Percentiles rank a stretch among this genome's conserved stretches.
Evolutionary conservation across 257 asterid species (phyloP).

Genomic region (Nicotiana undulata): DNA sequence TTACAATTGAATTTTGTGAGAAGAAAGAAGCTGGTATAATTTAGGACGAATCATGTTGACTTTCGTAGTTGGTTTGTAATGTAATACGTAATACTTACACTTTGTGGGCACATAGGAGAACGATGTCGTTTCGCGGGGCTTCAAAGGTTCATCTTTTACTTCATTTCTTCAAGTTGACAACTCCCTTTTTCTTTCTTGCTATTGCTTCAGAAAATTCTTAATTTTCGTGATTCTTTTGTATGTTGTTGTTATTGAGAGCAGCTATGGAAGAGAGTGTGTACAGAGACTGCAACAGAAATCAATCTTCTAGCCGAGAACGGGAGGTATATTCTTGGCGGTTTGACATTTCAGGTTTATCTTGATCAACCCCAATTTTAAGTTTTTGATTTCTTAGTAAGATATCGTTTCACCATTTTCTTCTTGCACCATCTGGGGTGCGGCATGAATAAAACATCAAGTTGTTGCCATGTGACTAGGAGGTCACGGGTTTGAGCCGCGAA

Average conservation of each 20-base stretch:
- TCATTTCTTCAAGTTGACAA: background rate
- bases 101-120: constrained; percentile 10
- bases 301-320: constrained; percentile 61
- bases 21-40: background rate
- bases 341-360: constrained; percentile 44
- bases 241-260: constrained; percentile 16
- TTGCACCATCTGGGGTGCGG: background rate
- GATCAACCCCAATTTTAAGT: background rate
- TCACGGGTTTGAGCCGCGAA: too few relatives aligned
- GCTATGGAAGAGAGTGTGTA: constrained; percentile 64
- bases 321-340: constrained; percentile 64
- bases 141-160: constrained; percentile 54
- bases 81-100: constrained; percentile 50
- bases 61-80: constrained; percentile 31
- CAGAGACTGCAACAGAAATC: constrained; percentile 49
- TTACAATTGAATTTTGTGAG: background rate
- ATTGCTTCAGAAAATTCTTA: background rate
- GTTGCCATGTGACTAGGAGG: too few relatives aligned
- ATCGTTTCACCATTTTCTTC: background rate
- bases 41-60: constrained; percentile 25
- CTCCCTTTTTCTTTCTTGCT: background rate
- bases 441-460: too few relatives aligned
- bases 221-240: background rate
- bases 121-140: constrained; percentile 92
- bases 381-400: background rate